A percentile compares a stretch with the other conserved stretches of the same genome.
Evolutionary conservation across 2,329 filamentous ascomycete species (phyloP).

Genomic region (Colletotrichum sp.): DNA sequence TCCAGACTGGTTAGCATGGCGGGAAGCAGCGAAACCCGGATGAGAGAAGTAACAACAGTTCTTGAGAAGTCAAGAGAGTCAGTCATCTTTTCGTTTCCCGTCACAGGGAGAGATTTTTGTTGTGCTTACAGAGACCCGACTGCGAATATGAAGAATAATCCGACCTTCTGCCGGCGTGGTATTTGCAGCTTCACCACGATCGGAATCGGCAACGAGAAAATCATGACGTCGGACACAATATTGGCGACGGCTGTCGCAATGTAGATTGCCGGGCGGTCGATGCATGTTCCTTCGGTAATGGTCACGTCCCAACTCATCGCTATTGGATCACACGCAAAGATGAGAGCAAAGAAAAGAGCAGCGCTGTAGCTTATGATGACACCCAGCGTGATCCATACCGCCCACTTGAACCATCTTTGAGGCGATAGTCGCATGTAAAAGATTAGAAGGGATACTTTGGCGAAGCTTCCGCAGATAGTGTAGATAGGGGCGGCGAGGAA

Average conservation of each 20-base stretch:
- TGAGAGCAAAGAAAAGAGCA: slow-evolving; percentile 37
- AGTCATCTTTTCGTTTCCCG: not conserved
- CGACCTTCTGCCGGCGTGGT: slow-evolving; percentile 49
- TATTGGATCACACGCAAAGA: slow-evolving; percentile 42
- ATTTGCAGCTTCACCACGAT: slow-evolving; percentile 51
- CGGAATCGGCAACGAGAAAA: slow-evolving; percentile 50
- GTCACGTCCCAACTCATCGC: slow-evolving; percentile 34
- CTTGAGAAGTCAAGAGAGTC: slow-evolving; percentile 22
- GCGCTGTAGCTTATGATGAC: slow-evolving; percentile 35
- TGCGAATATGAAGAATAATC: slow-evolving; percentile 46
- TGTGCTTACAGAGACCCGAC: slow-evolving; percentile 40
- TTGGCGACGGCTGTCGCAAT: slow-evolving; percentile 52
- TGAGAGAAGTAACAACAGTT: slow-evolving; percentile 37
- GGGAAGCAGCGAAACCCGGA: slow-evolving; percentile 32
- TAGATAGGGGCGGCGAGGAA: slow-evolving; percentile 34
- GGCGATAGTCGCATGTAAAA: slow-evolving; percentile 42
- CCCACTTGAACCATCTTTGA: slow-evolving; percentile 34
- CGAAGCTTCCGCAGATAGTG: slow-evolving; percentile 35
- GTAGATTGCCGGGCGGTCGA: slow-evolving; percentile 51
- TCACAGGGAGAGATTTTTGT: not conserved
- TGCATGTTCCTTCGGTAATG: slow-evolving; percentile 39
- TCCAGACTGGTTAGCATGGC: slow-evolving; percentile 29
- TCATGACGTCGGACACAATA: slow-evolving; percentile 51
- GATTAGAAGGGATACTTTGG: slow-evolving; percentile 42
- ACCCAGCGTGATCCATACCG: slow-evolving; percentile 31